Base-by-base conservation (phyloP, 139 green algal species). In the Chlorella vulgaris region DNA sequence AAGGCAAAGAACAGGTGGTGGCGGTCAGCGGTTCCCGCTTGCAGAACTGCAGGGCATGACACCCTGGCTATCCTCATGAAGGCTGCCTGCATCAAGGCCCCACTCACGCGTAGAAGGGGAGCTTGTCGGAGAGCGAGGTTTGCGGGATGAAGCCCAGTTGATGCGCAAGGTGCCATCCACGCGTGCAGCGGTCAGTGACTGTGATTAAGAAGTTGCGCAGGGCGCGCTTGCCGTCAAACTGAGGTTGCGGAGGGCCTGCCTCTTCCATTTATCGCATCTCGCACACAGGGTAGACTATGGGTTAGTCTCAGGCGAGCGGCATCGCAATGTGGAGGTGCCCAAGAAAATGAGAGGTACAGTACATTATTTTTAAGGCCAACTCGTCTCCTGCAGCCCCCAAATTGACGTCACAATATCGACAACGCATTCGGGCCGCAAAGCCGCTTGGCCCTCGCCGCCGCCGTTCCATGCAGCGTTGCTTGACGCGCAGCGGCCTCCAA, bases 51-150 rank as follows among this genome's bases (percentile, higher is more conserved):
- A 7, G 28, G 26, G 18, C 6, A 28, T 8, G 58, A n/a, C n/a
- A 15, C 60, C 7, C 1, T 7, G 18, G 38, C 28, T 28, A 60
- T 28, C 5, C 21, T 36, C 36, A 7, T 36, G 1, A 33, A 71
- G 6, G 18, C 21, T 31, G 24, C 19, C 24, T 51, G 38, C 61
- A 15, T 29, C 22, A 10, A 68, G 28, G 33, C 65, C 21, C 15
- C 39, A 6, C 36, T 31, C 53, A 81, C 70, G 55, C 70, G 51
- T 79, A 81, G 76, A 84, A 81, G 4, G 77, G 68, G 5, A 74
- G 66, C 65, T 87, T 87, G 58, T 84, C 69, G 28, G 36, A 67
- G 43, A 87, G 61, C 18, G 51, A 42, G 18, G 71, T 83, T 18
- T 70, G 50, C 31, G 76, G 76, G 7, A 83, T 19, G 18, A 87